Percentiles rank a stretch among this genome's conserved stretches.
phyloP scores from a whole-genome alignment of 1,284 basidiomycete species.

The Ustilago sp. region DNA sequence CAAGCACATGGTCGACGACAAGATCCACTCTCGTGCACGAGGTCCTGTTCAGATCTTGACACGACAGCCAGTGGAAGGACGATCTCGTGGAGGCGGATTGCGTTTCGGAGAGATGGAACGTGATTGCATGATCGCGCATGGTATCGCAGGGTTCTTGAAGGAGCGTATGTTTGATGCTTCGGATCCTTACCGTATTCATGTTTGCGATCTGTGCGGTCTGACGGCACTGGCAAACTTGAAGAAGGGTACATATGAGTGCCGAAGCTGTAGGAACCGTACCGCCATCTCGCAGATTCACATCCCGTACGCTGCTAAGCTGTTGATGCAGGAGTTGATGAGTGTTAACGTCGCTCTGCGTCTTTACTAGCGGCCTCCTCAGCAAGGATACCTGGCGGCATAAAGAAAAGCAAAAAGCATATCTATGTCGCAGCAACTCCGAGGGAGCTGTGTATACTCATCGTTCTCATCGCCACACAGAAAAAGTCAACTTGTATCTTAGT shows the following conservation, averaged over 20 bases:
- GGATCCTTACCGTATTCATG: conserved; percentile 67
- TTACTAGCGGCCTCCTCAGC: conserved; percentile 32
- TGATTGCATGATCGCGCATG: conserved; percentile 99
- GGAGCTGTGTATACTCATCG: neutral
- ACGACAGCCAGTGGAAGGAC: conserved; percentile 98
- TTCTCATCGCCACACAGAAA: neutral
- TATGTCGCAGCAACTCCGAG: neutral
- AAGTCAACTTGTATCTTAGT: conserved; percentile 24
- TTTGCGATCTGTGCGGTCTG: conserved; percentile 67
- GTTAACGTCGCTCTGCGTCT: conserved; percentile 68
- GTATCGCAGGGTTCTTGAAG: conserved; percentile 91
- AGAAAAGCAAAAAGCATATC: neutral
- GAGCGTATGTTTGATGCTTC: conserved; percentile 69
- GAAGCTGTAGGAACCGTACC: conserved; percentile 67
- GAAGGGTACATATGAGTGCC: conserved; percentile 67
- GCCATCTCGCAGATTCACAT: conserved; percentile 70
- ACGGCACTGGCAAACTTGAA: conserved; percentile 68
- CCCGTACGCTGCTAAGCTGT: conserved; percentile 76
- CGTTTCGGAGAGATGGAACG: conserved; percentile 99
- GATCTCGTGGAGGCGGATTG: conserved; percentile 96
- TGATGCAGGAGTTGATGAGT: conserved; percentile 81
- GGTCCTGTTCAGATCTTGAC: conserved; percentile 98
- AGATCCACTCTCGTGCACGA: conserved; percentile 96
- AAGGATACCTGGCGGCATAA: neutral
- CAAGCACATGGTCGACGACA: conserved; percentile 99